Percentiles rank a stretch among this genome's conserved stretches.
Evolutionary conservation across 2,329 filamentous ascomycete genomes (phyloP).

Genomic region (Trichoderma gracile): DNA sequence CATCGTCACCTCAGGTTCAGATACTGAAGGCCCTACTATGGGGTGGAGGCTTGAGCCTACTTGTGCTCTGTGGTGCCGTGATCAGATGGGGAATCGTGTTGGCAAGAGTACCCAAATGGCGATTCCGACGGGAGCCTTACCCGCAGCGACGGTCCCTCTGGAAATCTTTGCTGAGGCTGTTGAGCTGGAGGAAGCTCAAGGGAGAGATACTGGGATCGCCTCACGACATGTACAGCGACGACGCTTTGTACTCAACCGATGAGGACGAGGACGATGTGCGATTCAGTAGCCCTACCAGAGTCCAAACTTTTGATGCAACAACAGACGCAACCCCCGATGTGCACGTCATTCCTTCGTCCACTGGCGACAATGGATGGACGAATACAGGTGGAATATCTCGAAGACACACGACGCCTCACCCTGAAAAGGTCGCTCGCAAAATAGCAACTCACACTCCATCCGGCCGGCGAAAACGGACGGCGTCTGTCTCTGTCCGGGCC

Average conservation of each 20-base stretch:
- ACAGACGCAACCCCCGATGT: constrained; percentile 27
- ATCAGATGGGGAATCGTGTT: constrained; percentile 82
- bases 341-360: constrained; percentile 28
- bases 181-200: constrained; percentile 52
- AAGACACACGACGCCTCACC: constrained; percentile 56
- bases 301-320: constrained; percentile 37
- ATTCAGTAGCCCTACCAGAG: constrained; percentile 32
- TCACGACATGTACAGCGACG: constrained; percentile 38
- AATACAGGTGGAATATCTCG: constrained; percentile 34
- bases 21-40: constrained; percentile 85
- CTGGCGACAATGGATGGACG: constrained; percentile 26
- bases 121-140: constrained; percentile 63
- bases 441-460: constrained; percentile 58
- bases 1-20: constrained; percentile 76
- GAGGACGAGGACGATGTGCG: constrained; percentile 33
- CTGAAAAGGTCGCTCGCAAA: constrained; percentile 39
- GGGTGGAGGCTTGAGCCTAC: constrained; percentile 75
- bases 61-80: constrained; percentile 71
- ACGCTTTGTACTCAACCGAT: constrained; percentile 38
- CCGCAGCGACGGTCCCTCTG: constrained; percentile 40
- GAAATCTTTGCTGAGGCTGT: constrained; percentile 44
- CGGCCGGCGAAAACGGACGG: constrained; percentile 65
- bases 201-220: constrained; percentile 39
- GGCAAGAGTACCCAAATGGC: constrained; percentile 88
- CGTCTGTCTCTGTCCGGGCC: constrained; percentile 65